phyloP scores from a whole-genome alignment of 306 rosid species.

The Calophaca sinica region DNA sequence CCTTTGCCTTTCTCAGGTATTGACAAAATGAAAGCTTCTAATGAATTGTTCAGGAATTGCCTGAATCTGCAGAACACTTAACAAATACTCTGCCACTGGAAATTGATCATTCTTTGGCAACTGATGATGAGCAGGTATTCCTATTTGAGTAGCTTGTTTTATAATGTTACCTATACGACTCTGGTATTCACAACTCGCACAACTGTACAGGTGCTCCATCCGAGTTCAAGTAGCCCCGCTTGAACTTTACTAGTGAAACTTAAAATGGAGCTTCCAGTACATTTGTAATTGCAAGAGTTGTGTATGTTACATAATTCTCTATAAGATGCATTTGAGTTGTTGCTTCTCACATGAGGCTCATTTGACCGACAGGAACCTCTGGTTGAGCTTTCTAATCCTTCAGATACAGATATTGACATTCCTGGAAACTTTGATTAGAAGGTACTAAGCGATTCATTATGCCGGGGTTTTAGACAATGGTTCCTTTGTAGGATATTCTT shows the following conservation, averaged over 20 bases:
- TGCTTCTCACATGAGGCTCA: slow-evolving; percentile 38
- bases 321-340: slow-evolving; percentile 30
- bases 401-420: slow-evolving; percentile 81
- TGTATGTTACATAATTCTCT: slow-evolving; percentile 5
- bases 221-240: slow-evolving; percentile 25
- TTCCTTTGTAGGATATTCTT: slow-evolving; percentile 41
- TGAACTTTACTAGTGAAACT: slow-evolving; percentile 33
- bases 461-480: slow-evolving; percentile 39
- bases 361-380: slow-evolving; percentile 74
- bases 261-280: slow-evolving; percentile 21
- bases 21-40: slow-evolving; percentile 32
- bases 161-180: slow-evolving; percentile 9
- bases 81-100: slow-evolving; percentile 55
- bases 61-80: slow-evolving; percentile 59
- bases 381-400: slow-evolving; percentile 81
- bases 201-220: slow-evolving; percentile 24
- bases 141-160: slow-evolving; percentile 10
- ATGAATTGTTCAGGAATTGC: slow-evolving; percentile 64
- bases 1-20: not conserved
- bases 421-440: slow-evolving; percentile 84
- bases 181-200: slow-evolving; percentile 31
- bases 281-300: slow-evolving; percentile 25
- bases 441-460: slow-evolving; percentile 56
- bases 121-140: slow-evolving; percentile 83
- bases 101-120: slow-evolving; percentile 61